Percentiles rank a stretch among this genome's conserved stretches.
phyloP scores from a whole-genome alignment of 768 basidiomycete genomes.

The Kwoniella dejecticola region DNA sequence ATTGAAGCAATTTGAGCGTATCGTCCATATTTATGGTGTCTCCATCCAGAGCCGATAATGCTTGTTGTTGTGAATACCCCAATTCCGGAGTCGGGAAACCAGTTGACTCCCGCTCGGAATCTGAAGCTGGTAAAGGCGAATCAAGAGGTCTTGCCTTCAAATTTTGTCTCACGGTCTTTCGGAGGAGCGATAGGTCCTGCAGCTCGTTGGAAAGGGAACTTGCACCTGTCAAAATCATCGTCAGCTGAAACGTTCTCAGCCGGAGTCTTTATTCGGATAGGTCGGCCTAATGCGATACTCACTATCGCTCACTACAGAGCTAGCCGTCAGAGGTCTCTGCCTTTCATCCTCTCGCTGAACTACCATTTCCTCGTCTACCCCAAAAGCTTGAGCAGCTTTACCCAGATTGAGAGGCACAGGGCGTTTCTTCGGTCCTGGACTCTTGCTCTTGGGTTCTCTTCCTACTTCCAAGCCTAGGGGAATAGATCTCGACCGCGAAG shows the following conservation, averaged over 20 bases:
- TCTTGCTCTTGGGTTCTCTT: conserved; percentile 1
- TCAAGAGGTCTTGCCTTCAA: conserved; percentile 35
- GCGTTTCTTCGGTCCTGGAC: conserved; percentile 15
- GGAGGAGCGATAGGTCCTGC: conserved; percentile 37
- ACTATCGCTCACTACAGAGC: conserved; percentile 15
- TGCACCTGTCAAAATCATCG: conserved; percentile 2
- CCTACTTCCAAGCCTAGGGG: conserved; percentile 5
- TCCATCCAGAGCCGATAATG: not conserved
- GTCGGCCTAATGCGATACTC: not conserved
- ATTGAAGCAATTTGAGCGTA: conserved; percentile 59
- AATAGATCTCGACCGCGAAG: conserved; percentile 3
- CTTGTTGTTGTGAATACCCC: conserved; percentile 8
- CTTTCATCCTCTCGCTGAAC: conserved; percentile 14
- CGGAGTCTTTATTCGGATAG: not conserved
- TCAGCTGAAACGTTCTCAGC: not conserved
- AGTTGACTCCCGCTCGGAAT: conserved; percentile 21
- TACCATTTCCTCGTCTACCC: conserved; percentile 26
- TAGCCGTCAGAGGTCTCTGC: conserved; percentile 9
- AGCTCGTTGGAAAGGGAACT: conserved; percentile 32
- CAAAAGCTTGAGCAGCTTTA: conserved; percentile 13
- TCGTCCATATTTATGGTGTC: conserved; percentile 17
- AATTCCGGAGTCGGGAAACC: conserved; percentile 8
- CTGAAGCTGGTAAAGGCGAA: conserved; percentile 29
- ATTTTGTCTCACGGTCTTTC: conserved; percentile 35
- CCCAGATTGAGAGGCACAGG: conserved; percentile 18